Conservation (phyloP, 73 alveolate species). For the Diophrys sp. region DNA sequence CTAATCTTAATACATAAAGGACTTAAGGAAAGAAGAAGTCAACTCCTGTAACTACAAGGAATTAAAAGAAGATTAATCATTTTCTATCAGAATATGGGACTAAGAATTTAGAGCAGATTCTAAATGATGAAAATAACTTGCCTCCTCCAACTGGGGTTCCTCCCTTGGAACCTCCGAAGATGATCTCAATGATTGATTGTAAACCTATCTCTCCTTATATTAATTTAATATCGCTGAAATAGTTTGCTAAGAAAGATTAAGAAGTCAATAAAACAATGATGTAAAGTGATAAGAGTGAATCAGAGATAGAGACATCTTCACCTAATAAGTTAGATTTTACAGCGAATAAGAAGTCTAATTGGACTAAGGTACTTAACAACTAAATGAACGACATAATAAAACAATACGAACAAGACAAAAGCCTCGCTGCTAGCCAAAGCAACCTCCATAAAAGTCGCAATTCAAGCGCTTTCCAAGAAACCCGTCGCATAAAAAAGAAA, state of each 20-base stretch:
- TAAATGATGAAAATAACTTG: no score
- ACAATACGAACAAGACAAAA: background rate
- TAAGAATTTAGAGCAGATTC: background rate
- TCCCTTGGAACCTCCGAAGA: no score
- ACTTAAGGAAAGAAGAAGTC: no score
- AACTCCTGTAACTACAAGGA: no score
- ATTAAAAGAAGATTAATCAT: background rate
- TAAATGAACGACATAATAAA: background rate
- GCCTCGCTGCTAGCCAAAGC: no score
- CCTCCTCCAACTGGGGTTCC: no score
- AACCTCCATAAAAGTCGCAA: background rate
- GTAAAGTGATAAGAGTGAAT: background rate
- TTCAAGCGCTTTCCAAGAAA: background rate
- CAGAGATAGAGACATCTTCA: constrained; percentile 1
- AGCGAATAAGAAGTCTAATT: background rate
- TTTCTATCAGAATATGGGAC: background rate
- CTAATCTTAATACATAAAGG: no score
- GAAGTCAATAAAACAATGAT: constrained; percentile 3
- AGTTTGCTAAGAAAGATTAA: constrained; percentile 18
- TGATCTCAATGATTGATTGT: constrained; percentile 24
- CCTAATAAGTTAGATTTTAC: background rate
- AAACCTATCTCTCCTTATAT: constrained; percentile 33
- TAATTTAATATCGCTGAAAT: constrained; percentile 6
- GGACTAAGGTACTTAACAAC: constrained; percentile 7
- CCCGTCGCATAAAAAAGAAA: no score